Base-by-base conservation (phyloP, 306 rosid species). In the Clitoria ternatea region DNA sequence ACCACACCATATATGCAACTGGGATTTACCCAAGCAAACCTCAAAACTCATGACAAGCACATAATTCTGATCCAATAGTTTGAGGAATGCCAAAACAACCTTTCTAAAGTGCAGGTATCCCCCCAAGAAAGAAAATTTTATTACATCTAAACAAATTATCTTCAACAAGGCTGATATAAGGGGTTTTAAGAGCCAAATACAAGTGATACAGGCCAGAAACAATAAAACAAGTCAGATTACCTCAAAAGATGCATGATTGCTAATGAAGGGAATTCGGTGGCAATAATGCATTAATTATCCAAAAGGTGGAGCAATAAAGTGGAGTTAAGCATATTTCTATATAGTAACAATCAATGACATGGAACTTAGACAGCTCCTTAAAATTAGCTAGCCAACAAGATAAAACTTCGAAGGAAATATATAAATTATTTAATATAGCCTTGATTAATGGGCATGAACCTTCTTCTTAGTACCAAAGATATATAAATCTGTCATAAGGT, bases 141-240 rank as follows among this genome's bases (percentile, higher is more conserved):
- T 67, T 33, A 33, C 14, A 33, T 60, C 61, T 50, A 32, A 61
- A 33, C 29, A 61, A 72, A 50, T 45, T 19, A 54, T 56, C 50
- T 30, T 17, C 74, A 23, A 26, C 27, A 60, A 36, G 24, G 62
- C 22, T 43, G 33, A 45, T 14, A 35, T 20, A 36, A 32, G 55
- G 42, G 8, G 20, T 56, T n/a, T 44, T 22, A 75, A 42, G 67
- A 42, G 36, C 48, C 47, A 20, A 37, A 66, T 42, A 65, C 42
- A 56, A 33, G 68, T 44, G 69, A 40, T 43, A 49, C 68, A 75
- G 20, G 66, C 53, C 44, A 36, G 24, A 76, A 45, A 47, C 36
- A 37, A 57, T 8, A 57, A 33, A 59, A 14, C 29, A 12, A 4
- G 49, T 60, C 48, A 26, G 39, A 61, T 47, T 40, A 47, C 36